A percentile compares a stretch with the other conserved stretches of the same genome.
Evolutionary conservation across 2,329 filamentous ascomycete species (phyloP).

Genomic region (Pestalotiopsis sp.): DNA sequence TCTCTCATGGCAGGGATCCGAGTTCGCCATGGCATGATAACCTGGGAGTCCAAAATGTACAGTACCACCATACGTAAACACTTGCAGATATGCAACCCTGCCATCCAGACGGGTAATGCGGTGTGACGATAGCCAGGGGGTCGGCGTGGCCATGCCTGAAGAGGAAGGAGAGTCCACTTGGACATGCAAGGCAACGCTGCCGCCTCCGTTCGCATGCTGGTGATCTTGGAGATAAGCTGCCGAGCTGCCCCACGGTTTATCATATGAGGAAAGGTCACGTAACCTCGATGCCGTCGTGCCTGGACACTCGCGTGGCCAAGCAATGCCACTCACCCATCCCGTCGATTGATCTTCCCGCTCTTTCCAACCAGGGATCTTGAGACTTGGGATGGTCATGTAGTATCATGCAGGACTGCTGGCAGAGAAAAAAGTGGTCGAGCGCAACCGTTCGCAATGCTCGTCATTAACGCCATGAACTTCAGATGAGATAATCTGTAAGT

Average conservation of each 20-base stretch:
- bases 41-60: not conserved
- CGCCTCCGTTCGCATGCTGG: not conserved
- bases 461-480: not conserved
- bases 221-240: not conserved
- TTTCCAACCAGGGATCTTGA: not conserved
- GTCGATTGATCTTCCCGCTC: not conserved
- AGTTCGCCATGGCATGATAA: not conserved
- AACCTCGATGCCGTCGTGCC: not conserved
- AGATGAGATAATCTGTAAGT: not conserved
- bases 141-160: constrained; percentile 2
- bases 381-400: not conserved
- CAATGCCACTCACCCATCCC: not conserved
- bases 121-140: not conserved
- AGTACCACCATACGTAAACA: not conserved
- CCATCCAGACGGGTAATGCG: not conserved
- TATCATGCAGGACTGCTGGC: not conserved
- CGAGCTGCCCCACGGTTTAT: not conserved
- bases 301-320: not conserved
- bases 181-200: not conserved
- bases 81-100: not conserved
- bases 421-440: not conserved
- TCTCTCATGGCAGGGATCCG: not conserved
- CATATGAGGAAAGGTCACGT: not conserved
- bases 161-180: not conserved
- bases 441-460: not conserved